A percentile compares a stretch with the other conserved stretches of the same genome.
Conservation (phyloP, 306 rosid genomes). For the Vigna unguiculata region DNA sequence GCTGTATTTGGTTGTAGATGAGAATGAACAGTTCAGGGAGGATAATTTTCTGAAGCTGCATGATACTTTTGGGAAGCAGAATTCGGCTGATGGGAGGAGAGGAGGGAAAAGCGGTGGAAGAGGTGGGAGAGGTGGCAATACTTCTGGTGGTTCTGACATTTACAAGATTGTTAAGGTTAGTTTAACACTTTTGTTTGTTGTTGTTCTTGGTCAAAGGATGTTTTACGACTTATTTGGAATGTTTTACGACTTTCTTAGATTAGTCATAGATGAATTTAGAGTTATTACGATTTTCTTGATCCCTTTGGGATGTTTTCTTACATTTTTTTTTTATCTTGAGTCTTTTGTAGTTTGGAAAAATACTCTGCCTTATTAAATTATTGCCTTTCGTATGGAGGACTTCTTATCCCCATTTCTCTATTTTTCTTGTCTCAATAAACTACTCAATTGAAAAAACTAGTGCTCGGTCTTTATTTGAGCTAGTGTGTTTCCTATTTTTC, state of each 20-base stretch:
- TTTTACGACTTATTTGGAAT: too few species aligned
- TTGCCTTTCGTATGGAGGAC: not conserved
- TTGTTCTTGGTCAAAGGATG: not conserved
- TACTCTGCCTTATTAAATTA: not conserved
- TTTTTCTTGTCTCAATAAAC: not conserved
- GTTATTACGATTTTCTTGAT: not conserved
- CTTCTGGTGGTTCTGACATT: slow-evolving; percentile 85
- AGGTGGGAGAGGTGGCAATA: slow-evolving; percentile 66
- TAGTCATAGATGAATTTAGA: not conserved
- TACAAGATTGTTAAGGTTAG: slow-evolving; percentile 93
- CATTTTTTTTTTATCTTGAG: not conserved
- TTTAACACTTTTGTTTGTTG: not conserved
- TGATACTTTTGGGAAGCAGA: slow-evolving; percentile 76
- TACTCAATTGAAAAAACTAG: not conserved
- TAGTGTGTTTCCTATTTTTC: slow-evolving; percentile 41
- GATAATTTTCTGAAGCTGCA: slow-evolving; percentile 79
- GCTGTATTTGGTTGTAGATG: slow-evolving; percentile 88
- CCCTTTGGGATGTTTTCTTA: not conserved
- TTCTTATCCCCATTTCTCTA: not conserved
- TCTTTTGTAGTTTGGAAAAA: not conserved
- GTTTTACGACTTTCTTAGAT: too few species aligned
- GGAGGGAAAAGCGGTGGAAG: slow-evolving; percentile 67
- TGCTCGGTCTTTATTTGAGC: slow-evolving; percentile 33
- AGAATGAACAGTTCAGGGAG: slow-evolving; percentile 85
- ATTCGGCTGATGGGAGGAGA: slow-evolving; percentile 55